These are phyloP conservation scores for Podila epicladia DNA, from an alignment of 192 early-diverging fungal species.

Conservation along the genomic window DNA sequence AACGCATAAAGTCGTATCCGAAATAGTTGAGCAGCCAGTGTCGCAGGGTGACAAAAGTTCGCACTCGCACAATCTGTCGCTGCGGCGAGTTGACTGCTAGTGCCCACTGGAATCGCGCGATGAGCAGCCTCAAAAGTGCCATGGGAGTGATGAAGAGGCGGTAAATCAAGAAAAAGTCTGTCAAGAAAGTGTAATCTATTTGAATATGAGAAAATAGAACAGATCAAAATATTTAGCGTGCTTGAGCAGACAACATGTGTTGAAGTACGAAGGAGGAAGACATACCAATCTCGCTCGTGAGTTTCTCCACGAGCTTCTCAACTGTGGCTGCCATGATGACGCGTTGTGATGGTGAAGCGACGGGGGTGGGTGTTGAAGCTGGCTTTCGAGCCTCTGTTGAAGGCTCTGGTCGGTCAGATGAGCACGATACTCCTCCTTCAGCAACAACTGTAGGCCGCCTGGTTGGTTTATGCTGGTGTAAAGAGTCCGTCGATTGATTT, in stretches of 20 bases:
- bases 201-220: neutral
- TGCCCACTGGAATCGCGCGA: constrained; percentile 66
- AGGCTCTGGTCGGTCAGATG: no score
- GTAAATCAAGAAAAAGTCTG: constrained; percentile 71
- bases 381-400: neutral
- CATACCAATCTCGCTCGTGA: constrained; percentile 62
- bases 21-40: constrained; percentile 72
- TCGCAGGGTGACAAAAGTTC: constrained; percentile 68
- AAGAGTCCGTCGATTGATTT: neutral
- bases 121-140: constrained; percentile 61
- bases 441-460: no score
- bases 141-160: constrained; percentile 64
- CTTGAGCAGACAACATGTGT: neutral
- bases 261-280: neutral
- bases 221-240: neutral
- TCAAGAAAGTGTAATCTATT: constrained; percentile 67
- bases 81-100: constrained; percentile 56
- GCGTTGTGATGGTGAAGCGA: neutral
- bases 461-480: no score
- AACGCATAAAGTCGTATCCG: constrained; percentile 63
- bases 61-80: constrained; percentile 61
- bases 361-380: neutral
- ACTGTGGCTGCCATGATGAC: constrained; percentile 64
- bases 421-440: no score
- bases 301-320: constrained; percentile 65